These are phyloP conservation scores for Monilinia fructicola DNA, from an alignment of 2,329 filamentous ascomycete species.

Conservation along the genomic window DNA sequence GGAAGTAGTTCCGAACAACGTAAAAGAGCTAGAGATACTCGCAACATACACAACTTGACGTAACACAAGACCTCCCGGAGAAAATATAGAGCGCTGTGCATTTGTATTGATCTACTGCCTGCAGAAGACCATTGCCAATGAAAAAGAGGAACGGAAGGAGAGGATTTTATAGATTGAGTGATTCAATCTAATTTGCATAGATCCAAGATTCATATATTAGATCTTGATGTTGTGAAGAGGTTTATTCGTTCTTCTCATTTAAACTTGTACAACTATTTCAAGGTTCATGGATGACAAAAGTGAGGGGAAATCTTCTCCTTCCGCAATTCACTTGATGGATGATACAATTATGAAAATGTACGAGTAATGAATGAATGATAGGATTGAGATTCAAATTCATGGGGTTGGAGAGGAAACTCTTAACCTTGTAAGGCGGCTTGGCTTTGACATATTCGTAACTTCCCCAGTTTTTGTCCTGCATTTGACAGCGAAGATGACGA, in stretches of 20 bases:
- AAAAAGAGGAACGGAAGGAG: neutral
- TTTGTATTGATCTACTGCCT: neutral
- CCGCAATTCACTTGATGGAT: neutral
- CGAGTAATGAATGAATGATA: neutral
- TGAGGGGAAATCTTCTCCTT: neutral
- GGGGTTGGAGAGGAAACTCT: neutral
- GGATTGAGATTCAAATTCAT: neutral
- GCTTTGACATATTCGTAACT: neutral
- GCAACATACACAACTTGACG: neutral
- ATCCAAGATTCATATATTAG: conserved; percentile 1
- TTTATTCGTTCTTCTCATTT: neutral
- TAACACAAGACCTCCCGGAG: neutral
- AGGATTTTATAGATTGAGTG: neutral
- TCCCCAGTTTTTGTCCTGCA: conserved; percentile 2
- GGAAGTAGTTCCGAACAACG: no score
- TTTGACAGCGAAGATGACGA: neutral
- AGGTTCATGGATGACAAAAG: conserved; percentile 13
- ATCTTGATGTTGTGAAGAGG: neutral
- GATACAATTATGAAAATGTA: no score
- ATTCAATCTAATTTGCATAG: neutral
- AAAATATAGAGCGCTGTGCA: neutral
- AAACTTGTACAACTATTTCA: neutral
- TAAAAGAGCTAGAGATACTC: neutral
- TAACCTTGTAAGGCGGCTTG: conserved; percentile 1
- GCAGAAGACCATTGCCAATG: neutral